A percentile compares a stretch with the other conserved stretches of the same genome.
phyloP scores from a whole-genome alignment of 176 grass and related monocot species.

The Cenchrus purpureus region DNA sequence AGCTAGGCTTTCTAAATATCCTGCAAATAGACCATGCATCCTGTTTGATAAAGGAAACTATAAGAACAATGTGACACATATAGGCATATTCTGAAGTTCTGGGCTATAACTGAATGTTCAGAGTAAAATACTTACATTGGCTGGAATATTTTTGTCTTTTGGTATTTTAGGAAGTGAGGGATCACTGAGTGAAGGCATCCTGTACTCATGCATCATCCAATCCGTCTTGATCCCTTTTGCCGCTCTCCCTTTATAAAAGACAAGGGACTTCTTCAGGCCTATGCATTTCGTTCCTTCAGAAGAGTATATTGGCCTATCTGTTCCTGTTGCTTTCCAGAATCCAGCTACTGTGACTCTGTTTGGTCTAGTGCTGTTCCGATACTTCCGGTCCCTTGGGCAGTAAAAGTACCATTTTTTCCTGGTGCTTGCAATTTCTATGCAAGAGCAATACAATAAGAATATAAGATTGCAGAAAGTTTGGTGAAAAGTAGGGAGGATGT shows the following conservation, averaged over 20 bases:
- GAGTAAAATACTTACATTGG: slow-evolving; percentile 53
- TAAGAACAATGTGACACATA: slow-evolving; percentile 16
- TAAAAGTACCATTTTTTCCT: slow-evolving; percentile 98
- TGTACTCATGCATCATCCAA: slow-evolving; percentile 99
- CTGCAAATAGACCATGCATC: slow-evolving; percentile 85
- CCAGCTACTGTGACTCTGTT: slow-evolving; percentile 83
- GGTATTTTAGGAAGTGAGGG: slow-evolving; percentile 64
- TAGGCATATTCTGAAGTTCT: slow-evolving; percentile 23
- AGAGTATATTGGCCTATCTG: slow-evolving; percentile 91
- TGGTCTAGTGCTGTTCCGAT: slow-evolving; percentile 83
- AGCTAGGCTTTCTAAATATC: slow-evolving; percentile 86
- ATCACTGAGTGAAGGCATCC: slow-evolving; percentile 71
- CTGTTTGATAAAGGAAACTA: slow-evolving; percentile 54
- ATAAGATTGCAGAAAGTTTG: slow-evolving; percentile 19
- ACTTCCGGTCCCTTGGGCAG: slow-evolving; percentile 87
- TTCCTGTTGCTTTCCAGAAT: slow-evolving; percentile 99
- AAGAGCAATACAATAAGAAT: slow-evolving; percentile 15
- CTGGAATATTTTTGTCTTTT: slow-evolving; percentile 74
- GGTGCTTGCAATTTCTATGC: slow-evolving; percentile 66
- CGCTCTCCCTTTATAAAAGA: slow-evolving; percentile 88
- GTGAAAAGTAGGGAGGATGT: slow-evolving; percentile 1
- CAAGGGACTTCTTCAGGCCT: slow-evolving; percentile 93
- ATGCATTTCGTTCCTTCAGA: slow-evolving; percentile 80
- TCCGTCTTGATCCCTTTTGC: slow-evolving; percentile 86
- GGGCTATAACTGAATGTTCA: slow-evolving; percentile 14